Percentiles rank a stretch among this genome's conserved stretches.
Evolutionary conservation across 257 asterid species (phyloP).

Genomic region (Primulina tabacum): DNA sequence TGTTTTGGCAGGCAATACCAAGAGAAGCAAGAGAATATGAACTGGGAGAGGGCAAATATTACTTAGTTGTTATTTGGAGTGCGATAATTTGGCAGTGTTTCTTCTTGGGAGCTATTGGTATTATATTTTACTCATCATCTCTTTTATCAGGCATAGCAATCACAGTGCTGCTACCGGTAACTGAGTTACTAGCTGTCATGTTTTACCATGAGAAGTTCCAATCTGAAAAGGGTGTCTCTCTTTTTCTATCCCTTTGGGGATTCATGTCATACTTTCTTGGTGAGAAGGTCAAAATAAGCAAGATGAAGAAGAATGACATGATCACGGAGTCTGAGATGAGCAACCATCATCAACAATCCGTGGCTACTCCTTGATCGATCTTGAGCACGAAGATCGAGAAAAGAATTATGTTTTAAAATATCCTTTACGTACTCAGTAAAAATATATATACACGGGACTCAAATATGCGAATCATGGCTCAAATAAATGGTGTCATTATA

Average conservation of each 20-base stretch:
- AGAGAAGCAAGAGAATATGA: constrained; percentile 37
- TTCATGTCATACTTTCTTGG: constrained; percentile 42
- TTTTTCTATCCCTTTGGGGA: constrained; percentile 49
- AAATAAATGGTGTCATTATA: too few relatives aligned
- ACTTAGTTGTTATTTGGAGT: constrained; percentile 31
- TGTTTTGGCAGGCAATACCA: constrained; percentile 40
- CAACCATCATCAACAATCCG: not conserved
- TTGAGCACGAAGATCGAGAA: too few relatives aligned
- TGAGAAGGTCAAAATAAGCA: not conserved
- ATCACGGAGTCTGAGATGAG: not conserved
- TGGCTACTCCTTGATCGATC: not conserved
- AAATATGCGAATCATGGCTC: too few relatives aligned
- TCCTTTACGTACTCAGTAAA: too few relatives aligned
- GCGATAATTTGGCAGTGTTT: constrained; percentile 39
- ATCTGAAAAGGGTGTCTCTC: constrained; percentile 39
- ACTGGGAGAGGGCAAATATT: constrained; percentile 49
- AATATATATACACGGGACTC: too few relatives aligned
- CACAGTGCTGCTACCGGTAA: constrained; percentile 28
- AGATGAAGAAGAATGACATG: not conserved
- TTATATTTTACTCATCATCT: constrained; percentile 42
- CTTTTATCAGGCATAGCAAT: constrained; percentile 38
- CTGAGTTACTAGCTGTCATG: constrained; percentile 34
- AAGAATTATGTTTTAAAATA: too few relatives aligned
- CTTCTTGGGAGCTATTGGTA: constrained; percentile 42
- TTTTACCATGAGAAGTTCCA: constrained; percentile 41